phyloP scores from a whole-genome alignment of 164 flowering plant genomes.

The Tetrastigma voinierianum region DNA sequence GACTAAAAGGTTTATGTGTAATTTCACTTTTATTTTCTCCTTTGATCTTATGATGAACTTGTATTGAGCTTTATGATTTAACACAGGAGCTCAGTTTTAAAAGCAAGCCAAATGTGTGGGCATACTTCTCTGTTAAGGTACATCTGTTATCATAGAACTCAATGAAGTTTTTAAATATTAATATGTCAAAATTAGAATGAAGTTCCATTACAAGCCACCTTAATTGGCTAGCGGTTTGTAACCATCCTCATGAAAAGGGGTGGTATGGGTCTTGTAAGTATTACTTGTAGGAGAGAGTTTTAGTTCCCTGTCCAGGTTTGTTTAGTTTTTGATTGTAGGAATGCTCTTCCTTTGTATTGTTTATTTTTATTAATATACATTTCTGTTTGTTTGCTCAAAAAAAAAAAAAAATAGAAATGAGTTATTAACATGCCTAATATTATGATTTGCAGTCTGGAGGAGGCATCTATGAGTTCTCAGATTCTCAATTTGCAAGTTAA shows the following conservation, averaged over 20 bases:
- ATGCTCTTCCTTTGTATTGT: background rate
- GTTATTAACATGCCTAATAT: background rate
- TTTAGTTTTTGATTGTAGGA: background rate
- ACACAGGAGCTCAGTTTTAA: constrained; percentile 91
- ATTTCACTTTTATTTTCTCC: background rate
- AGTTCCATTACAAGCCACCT: too few species aligned
- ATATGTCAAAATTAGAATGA: background rate
- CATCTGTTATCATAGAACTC: background rate
- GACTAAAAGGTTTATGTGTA: constrained; percentile 6
- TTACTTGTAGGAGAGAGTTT: too few species aligned
- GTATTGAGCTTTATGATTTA: constrained; percentile 9
- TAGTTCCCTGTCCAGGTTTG: background rate
- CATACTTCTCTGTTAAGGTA: constrained; percentile 99
- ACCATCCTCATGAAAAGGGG: too few species aligned
- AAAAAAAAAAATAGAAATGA: background rate
- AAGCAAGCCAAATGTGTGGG: constrained; percentile 99
- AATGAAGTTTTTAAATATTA: background rate
- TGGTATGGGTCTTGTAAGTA: too few species aligned
- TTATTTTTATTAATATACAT: too few species aligned
- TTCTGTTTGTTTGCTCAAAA: too few species aligned
- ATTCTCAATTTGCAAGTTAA: constrained; percentile 90
- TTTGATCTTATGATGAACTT: constrained; percentile 11
- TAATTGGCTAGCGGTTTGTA: too few species aligned
- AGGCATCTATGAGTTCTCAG: constrained; percentile 99
- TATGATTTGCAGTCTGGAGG: constrained; percentile 90